phyloP scores from a whole-genome alignment of 176 grass and related monocot genomes.

The Dactylis glomerata region DNA sequence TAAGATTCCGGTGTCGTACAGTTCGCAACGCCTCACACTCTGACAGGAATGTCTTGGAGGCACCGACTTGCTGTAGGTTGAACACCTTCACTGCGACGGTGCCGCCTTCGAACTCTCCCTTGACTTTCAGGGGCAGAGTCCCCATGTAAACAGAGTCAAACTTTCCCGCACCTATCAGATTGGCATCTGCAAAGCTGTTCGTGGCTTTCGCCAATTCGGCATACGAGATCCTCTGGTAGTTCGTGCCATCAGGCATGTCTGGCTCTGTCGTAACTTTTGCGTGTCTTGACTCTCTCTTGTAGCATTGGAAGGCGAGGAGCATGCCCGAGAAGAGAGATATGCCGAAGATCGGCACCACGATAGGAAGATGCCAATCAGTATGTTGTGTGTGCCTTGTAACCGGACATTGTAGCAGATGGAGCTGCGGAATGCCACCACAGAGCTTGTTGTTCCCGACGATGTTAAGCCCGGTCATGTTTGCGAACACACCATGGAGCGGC shows the following conservation, averaged over 20 bases:
- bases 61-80: background rate
- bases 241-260: background rate
- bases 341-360: background rate
- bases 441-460: slow-evolving; percentile 17
- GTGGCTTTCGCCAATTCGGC: slow-evolving; percentile 1
- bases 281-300: background rate
- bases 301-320: background rate
- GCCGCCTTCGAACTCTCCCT: background rate
- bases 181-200: background rate
- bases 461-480: slow-evolving; percentile 17
- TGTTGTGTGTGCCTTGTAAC: too few relatives aligned
- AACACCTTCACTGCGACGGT: background rate
- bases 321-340: background rate
- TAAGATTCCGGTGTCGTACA: background rate
- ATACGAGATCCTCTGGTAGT: background rate
- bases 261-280: background rate
- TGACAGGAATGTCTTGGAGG: background rate
- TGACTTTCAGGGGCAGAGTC: background rate
- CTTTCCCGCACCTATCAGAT: background rate
- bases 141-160: background rate
- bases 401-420: slow-evolving; percentile 16
- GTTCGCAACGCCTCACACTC: background rate
- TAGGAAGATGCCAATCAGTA: background rate
- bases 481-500: slow-evolving; percentile 20
- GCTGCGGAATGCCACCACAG: slow-evolving; percentile 19